Evolutionary conservation across 345 rosid genomes (phyloP), one percentile per base, ranked within the genome.

Genomic region (Eucalyptus globulus): DNA sequence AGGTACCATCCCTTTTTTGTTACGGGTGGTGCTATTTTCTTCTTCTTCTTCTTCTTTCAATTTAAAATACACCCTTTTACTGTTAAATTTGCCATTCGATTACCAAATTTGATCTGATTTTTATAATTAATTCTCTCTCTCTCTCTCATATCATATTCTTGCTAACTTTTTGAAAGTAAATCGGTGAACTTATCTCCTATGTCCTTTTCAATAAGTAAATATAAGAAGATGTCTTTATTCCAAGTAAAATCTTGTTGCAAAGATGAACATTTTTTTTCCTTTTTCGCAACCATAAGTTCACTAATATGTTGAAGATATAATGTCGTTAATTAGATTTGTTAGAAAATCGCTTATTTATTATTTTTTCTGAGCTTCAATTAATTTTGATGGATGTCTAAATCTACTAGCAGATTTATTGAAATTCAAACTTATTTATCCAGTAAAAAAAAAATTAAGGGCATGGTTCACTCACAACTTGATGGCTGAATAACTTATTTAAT

Each of bases 321-420:
- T 0, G 0, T 17, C 0, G 4, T 16, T 31, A 15, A 1, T 69
- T 69, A 31, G 43, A 31, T 16, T 31, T 31, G 2, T 67, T 31
- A 16, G 24, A 16, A 9, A 67, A 69, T 5, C 0, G 13, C 0
- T 31, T 17, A 2, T 69, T 34, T 17, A 8, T 31, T 69, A 11
- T 16, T 11, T 31, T 69, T 31, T 34, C 2, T 0, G 8, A 69
- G 43, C 43, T 31, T 69, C 34, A 2, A 69, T 37, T 9, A 3
- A 31, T 69, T 14, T 69, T 2, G 0, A 69, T 3, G 24, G 80
- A 9, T 31, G 6, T 69, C 0, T 9, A 14, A 34, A 69, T 31
- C 44, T 16, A 9, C 12, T 9, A 8, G 37, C 1, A 5, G 43
- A 34, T 69, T 31, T 69, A 8, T 34, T 5, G 24, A 69, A 9